Evolutionary conservation across 768 basidiomycete species (phyloP).

Genomic region (Rossbeevera mucosa): DNA sequence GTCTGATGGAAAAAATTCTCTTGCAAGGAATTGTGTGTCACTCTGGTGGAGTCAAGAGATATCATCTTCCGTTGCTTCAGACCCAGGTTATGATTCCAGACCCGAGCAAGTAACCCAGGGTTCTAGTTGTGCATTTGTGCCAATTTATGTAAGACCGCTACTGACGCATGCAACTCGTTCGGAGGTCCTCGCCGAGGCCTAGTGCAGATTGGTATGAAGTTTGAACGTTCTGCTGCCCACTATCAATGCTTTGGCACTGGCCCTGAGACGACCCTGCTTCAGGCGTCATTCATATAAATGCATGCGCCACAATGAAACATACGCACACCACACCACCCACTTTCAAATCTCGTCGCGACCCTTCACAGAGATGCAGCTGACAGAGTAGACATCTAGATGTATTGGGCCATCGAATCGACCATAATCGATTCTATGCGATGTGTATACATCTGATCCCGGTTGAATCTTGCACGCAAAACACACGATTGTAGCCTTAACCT

Average conservation of each 20-base stretch:
- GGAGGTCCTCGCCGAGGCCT: background rate
- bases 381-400: background rate
- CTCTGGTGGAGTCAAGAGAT: no score
- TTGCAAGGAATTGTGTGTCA: no score
- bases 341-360: background rate
- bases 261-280: background rate
- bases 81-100: background rate
- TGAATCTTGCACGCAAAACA: background rate
- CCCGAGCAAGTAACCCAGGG: background rate
- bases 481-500: background rate
- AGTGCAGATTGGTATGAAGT: no score
- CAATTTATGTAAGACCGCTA: background rate
- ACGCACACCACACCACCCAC: background rate
- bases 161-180: background rate
- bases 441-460: background rate
- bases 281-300: background rate
- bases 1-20: background rate
- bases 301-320: background rate
- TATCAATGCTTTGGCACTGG: background rate
- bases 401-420: constrained; percentile 5
- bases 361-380: background rate
- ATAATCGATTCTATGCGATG: background rate
- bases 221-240: background rate
- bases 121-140: background rate
- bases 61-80: background rate